Base-by-base conservation (phyloP, 169 alveolate genomes). In the Cryptosporidium bovis region DNA sequence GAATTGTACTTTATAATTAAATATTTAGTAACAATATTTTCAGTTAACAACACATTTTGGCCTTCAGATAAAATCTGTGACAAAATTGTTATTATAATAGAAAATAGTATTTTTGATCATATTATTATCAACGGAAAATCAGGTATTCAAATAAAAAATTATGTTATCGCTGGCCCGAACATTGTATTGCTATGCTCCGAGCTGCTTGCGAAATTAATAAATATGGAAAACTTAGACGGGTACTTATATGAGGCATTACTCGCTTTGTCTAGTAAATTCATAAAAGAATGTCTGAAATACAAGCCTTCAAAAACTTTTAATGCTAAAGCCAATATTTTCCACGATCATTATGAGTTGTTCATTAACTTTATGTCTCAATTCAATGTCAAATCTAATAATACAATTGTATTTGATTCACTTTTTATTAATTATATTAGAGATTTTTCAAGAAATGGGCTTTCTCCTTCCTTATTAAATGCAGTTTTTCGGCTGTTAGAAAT, bases 321-420 rank as follows among this genome's bases (percentile, higher is more conserved):
- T 15, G 12, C n/a, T 4, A 67, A 33, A 48, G 27, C 56, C 7
- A 64, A 71, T 65, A 7, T 71, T 34, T 71, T 34, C 29, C 36
- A 71, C 40, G 84, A 71, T 56, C 56, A 71, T 5, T 20, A 20
- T 2, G 84, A 71, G 15, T n/a, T 71, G 0, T 51, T 71, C 51
- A 29, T 51, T 18, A 71, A 53, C 16, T 15, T 71, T 31, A 40
- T 56, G 7, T 31, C 53, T 15, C 33, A 51, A 53, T 55, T 71
- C 40, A 71, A 18, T 44, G 55, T 51, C 0, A 71, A 27, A n/a
- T 51, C 68, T 10, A 3, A 18, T 1, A 51, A 6, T 31, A 16
- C 51, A 2, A 31, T 71, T 51, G 1, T 10, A 24, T 18, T 50
- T 16, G 7, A 29, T 5, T 34, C 66, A 16, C 44, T 20, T 12